A percentile compares a stretch with the other conserved stretches of the same genome.
phyloP scores from a whole-genome alignment of 495 filamentous ascomycete species.

The Penicillium coprophilum region DNA sequence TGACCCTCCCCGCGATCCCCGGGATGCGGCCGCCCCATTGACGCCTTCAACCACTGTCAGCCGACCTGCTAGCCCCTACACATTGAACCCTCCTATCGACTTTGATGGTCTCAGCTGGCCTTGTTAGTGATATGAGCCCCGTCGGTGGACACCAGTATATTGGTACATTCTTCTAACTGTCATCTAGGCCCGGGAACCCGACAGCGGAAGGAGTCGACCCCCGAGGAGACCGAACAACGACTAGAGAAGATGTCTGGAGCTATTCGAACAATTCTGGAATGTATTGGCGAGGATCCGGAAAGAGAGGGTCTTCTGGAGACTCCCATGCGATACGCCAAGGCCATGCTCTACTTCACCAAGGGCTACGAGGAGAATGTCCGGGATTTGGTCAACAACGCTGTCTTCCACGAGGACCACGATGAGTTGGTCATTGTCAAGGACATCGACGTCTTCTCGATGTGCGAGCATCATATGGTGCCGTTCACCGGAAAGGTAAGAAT shows the following conservation, averaged over 20 bases:
- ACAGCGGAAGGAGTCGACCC: conserved; percentile 73
- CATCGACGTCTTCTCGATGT: conserved; percentile 92
- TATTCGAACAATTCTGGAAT: conserved; percentile 88
- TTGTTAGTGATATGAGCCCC: conserved; percentile 47
- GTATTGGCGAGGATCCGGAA: conserved; percentile 92
- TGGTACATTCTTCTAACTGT: not conserved
- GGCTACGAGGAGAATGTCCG: conserved; percentile 95
- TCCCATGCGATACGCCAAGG: conserved; percentile 88
- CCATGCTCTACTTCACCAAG: conserved; percentile 98
- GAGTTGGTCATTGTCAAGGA: conserved; percentile 98
- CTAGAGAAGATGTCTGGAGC: conserved; percentile 80
- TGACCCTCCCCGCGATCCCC: conserved; percentile 69
- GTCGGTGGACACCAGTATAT: no score
- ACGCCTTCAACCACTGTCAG: conserved; percentile 50
- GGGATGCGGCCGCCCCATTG: conserved; percentile 61
- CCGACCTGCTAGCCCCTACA: conserved; percentile 60
- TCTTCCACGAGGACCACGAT: conserved; percentile 96
- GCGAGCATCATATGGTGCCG: conserved; percentile 96
- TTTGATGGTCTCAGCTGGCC: conserved; percentile 73
- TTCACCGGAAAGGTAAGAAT: conserved; percentile 84
- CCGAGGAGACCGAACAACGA: conserved; percentile 67
- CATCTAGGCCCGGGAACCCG: conserved; percentile 71
- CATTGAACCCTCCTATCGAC: conserved; percentile 63
- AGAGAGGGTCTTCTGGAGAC: conserved; percentile 86
- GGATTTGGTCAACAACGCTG: conserved; percentile 89